Evolutionary conservation across 176 grass and related monocot genomes (phyloP).

Genomic region (Carex myosuroides): DNA sequence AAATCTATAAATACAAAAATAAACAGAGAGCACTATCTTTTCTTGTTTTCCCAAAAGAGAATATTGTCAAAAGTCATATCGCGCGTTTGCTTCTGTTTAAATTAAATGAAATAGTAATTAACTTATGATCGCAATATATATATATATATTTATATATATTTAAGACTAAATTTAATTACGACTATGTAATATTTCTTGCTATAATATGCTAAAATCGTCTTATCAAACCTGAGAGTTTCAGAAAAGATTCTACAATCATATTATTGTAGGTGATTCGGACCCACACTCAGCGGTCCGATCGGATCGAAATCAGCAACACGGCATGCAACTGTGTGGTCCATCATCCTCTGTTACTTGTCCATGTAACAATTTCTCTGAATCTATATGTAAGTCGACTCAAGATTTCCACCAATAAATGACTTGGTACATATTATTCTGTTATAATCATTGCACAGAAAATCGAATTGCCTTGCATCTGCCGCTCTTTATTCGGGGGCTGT

Average conservation of each 20-base stretch:
- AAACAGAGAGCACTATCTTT: too few relatives aligned
- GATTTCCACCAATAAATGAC: neutral
- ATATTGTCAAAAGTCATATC: too few relatives aligned
- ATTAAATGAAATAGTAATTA: too few relatives aligned
- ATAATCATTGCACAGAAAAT: neutral
- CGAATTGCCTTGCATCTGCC: neutral
- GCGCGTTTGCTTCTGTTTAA: too few relatives aligned
- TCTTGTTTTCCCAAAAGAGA: too few relatives aligned
- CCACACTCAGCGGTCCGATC: neutral
- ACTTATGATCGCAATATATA: too few relatives aligned
- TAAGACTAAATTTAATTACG: too few relatives aligned
- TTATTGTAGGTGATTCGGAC: neutral
- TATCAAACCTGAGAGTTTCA: neutral
- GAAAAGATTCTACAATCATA: neutral
- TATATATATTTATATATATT: too few relatives aligned
- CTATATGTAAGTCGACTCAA: neutral
- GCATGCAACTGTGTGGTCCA: neutral
- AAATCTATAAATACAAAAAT: too few relatives aligned
- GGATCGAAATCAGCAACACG: neutral
- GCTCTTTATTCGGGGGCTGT: constrained; percentile 12
- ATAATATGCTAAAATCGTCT: neutral
- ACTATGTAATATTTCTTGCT: neutral
- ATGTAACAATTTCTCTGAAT: neutral
- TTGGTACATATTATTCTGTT: neutral
- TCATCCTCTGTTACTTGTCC: neutral